Evolutionary conservation across 495 filamentous ascomycete species (phyloP).

Genomic region (Penicillium dipodomyicola): DNA sequence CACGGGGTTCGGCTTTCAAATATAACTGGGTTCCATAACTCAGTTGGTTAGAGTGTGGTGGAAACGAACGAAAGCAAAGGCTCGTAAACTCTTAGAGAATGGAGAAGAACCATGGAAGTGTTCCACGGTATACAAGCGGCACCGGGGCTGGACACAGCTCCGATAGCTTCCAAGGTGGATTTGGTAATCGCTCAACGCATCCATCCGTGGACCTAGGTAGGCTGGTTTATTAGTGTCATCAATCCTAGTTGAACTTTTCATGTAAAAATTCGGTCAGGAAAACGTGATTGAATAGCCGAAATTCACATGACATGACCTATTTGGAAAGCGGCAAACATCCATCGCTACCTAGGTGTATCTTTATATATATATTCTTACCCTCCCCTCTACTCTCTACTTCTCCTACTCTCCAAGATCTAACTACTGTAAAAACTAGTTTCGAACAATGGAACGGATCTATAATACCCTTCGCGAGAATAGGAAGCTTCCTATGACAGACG

Average conservation of each 20-base stretch:
- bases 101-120: too few species aligned
- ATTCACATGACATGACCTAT: background rate
- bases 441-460: background rate
- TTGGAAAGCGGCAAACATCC: background rate
- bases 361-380: background rate
- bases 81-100: too few species aligned
- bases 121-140: too few species aligned
- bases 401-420: slow-evolving; percentile 1
- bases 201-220: background rate
- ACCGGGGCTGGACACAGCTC: background rate
- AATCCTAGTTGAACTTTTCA: background rate
- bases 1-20: too few species aligned
- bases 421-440: background rate
- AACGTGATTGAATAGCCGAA: background rate
- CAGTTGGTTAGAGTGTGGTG: too few species aligned
- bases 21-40: too few species aligned
- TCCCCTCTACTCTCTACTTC: background rate
- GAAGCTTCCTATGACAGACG: slow-evolving; percentile 7
- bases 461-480: slow-evolving; percentile 5
- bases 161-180: background rate
- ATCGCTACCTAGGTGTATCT: background rate
- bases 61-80: too few species aligned
- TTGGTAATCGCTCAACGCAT: background rate
- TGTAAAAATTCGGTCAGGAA: background rate
- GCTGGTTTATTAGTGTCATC: background rate